These are phyloP conservation scores for Ambrosiella beaveri DNA, from an alignment of 2,329 filamentous ascomycete genomes.

Conservation along the genomic window DNA sequence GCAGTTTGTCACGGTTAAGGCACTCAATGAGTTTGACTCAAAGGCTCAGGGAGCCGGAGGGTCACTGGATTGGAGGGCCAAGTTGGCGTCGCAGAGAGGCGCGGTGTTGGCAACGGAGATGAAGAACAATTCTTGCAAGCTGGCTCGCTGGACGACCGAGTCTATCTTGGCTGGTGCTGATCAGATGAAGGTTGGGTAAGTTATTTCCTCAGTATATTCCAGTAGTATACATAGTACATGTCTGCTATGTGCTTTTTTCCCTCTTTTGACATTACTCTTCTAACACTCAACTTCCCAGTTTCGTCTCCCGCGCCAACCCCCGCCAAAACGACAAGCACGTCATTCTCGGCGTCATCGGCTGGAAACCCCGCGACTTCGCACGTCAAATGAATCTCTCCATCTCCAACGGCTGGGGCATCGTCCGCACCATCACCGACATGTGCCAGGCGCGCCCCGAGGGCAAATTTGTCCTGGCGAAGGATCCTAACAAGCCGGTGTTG, in stretches of 20 bases:
- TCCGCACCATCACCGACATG: conserved; percentile 95
- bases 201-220: conserved; percentile 14
- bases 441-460: conserved; percentile 57
- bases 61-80: conserved; percentile 90
- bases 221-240: background rate
- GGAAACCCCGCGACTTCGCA: conserved; percentile 95
- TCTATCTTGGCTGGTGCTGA: conserved; percentile 95
- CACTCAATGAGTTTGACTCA: conserved; percentile 96
- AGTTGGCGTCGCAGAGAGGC: conserved; percentile 86
- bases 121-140: conserved; percentile 99
- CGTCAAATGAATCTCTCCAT: conserved; percentile 95
- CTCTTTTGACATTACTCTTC: background rate
- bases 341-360: conserved; percentile 85
- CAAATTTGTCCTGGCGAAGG: conserved; percentile 70
- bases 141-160: conserved; percentile 94
- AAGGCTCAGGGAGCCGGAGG: conserved; percentile 92
- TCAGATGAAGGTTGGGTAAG: conserved; percentile 90
- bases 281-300: conserved; percentile 33
- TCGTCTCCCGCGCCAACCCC: conserved; percentile 86
- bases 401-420: conserved; percentile 96
- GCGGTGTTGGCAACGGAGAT: conserved; percentile 97
- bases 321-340: conserved; percentile 88
- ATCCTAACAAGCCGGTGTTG: conserved; percentile 93
- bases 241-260: background rate
- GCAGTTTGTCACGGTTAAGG: conserved; percentile 82